These are phyloP conservation scores for Crotalaria pallida DNA, from an alignment of 306 rosid genomes.

Conservation along the genomic window DNA sequence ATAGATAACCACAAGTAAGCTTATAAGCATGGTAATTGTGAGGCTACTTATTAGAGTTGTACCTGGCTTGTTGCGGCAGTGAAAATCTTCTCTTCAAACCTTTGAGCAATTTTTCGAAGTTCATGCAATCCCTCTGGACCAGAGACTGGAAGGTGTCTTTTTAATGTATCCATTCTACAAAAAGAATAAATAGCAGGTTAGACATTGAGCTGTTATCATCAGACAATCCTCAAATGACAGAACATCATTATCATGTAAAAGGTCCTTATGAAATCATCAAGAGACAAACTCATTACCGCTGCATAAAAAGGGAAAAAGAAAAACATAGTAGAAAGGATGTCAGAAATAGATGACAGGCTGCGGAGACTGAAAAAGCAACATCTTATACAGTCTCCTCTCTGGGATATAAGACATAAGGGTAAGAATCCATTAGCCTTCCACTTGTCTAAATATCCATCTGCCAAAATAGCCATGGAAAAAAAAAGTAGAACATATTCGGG, in stretches of 20 bases:
- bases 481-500: not conserved
- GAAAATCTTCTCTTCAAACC: constrained; percentile 84
- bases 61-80: constrained; percentile 74
- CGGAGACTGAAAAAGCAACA: not conserved
- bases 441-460: not conserved
- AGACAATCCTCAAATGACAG: not conserved
- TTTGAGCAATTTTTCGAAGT: constrained; percentile 69
- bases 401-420: not conserved
- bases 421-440: not conserved
- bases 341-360: not conserved
- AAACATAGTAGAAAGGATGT: not conserved
- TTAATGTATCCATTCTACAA: constrained; percentile 73
- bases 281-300: not conserved
- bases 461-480: not conserved
- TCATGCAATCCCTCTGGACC: constrained; percentile 72
- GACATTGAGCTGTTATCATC: not conserved
- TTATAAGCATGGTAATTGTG: not conserved
- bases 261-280: not conserved
- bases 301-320: not conserved
- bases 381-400: not conserved
- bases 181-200: constrained; percentile 13
- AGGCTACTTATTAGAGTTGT: not conserved
- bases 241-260: not conserved
- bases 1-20: not conserved
- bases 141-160: constrained; percentile 69